Percentiles rank a stretch among this genome's conserved stretches.
These are phyloP conservation scores for Diplocarpon rosae DNA, from an alignment of 2,329 filamentous ascomycete genomes.

Conservation along the genomic window DNA sequence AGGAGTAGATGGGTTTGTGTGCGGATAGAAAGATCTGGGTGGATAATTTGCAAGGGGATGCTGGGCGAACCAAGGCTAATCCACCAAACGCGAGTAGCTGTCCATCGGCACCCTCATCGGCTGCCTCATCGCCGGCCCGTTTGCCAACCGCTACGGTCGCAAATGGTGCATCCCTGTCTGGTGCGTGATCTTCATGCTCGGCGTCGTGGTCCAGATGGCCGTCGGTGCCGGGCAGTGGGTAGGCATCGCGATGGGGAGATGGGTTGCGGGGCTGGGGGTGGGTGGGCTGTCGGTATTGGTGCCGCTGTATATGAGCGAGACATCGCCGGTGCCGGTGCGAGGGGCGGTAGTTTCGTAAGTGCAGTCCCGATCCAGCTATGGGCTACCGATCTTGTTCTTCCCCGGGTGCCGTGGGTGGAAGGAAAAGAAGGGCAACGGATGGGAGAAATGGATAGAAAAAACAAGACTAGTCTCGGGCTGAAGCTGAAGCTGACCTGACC, in stretches of 20 bases:
- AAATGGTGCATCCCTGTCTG: conserved; percentile 42
- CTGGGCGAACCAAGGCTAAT: no score
- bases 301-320: conserved; percentile 58
- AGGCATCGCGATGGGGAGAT: conserved; percentile 51
- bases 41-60: conserved; percentile 31
- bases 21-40: no score
- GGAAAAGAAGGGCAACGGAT: no score
- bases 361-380: no score
- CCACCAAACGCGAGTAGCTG: conserved; percentile 46
- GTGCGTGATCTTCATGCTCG: conserved; percentile 50
- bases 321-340: conserved; percentile 49
- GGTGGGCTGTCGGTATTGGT: conserved; percentile 55
- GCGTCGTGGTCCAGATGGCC: conserved; percentile 56
- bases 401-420: no score
- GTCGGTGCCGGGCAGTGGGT: conserved; percentile 45
- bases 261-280: conserved; percentile 56
- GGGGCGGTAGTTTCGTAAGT: conserved; percentile 43
- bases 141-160: conserved; percentile 52
- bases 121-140: conserved; percentile 61
- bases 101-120: conserved; percentile 74
- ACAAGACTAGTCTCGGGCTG: no score
- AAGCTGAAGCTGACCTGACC: neutral
- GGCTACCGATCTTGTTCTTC: no score
- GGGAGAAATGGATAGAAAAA: no score
- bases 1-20: no score